Evolutionary conservation across 2,329 filamentous ascomycete genomes (phyloP).

Genomic region (Xylaria multiplex): DNA sequence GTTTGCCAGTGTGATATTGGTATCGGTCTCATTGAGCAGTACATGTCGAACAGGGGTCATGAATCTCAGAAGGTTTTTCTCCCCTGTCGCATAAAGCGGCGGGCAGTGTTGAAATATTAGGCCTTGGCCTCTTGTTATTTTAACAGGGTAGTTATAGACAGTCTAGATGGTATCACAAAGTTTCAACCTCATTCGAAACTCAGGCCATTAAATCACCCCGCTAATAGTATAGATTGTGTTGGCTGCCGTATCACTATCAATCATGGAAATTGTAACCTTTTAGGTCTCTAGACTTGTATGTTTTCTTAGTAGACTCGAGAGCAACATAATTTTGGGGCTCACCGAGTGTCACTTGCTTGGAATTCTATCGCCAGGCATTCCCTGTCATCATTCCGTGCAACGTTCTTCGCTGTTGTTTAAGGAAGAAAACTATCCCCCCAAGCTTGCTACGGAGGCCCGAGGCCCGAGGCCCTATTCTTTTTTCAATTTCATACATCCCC

Average conservation of each 20-base stretch:
- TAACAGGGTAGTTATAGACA: too few relatives aligned
- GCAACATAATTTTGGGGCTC: neutral
- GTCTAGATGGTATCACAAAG: too few relatives aligned
- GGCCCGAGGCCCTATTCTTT: too few relatives aligned
- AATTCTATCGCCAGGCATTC: neutral
- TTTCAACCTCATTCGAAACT: neutral
- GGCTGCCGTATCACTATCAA: neutral
- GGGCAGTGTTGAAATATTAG: too few relatives aligned
- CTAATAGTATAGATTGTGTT: neutral
- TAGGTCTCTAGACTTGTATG: neutral
- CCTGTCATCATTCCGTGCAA: neutral
- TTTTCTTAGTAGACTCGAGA: neutral
- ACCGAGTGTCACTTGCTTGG: neutral
- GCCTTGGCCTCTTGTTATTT: too few relatives aligned
- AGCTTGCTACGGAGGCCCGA: neutral
- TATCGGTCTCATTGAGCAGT: neutral
- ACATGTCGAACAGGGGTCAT: neutral
- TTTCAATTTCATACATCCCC: too few relatives aligned
- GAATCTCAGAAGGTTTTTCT: neutral
- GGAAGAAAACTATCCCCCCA: neutral
- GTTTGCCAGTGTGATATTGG: neutral
- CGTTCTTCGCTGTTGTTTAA: neutral
- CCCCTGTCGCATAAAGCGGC: too few relatives aligned
- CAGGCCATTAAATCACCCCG: neutral
- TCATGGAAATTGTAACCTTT: neutral